Evolutionary conservation across 2,329 filamentous ascomycete species (phyloP), one percentile per base, ranked within the genome.

Genomic region (Penicillium rolfsii): DNA sequence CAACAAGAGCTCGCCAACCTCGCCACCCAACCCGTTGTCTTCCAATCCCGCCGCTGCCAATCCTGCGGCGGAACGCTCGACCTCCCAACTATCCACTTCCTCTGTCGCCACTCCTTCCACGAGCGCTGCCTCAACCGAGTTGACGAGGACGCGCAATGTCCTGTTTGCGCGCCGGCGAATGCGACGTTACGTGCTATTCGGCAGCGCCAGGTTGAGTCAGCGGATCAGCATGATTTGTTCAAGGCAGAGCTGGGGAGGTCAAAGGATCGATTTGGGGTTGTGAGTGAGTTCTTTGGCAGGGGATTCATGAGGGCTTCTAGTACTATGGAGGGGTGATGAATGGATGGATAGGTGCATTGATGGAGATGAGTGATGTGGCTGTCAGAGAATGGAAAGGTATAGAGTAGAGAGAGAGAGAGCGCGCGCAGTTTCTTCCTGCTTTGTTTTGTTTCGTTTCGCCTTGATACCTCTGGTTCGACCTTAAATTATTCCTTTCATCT

Each of bases 61-160:
- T 88, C 90, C 55, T 99, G 95, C 74, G 87, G 87, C 16, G 85
- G 87, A 40, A 84, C 86, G 28, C 83, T 98, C 19, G 93, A 97
- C 66, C 82, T 98, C 12, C 95, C 95, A 0, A 91, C 89, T 0
- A 93, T 99, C 52, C 95, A 99, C 74, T 99, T 99, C 75, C 79
- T 99, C 64, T 99, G 95, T 81, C 97, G 96, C 76, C 95, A 99
- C 76, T 93, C 89, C 62, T 99, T 97, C 82, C 95, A 99, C 74
- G 91, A 96, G 79, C 85, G 91, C 49, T 99, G 94, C 76, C 80
- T 99, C 45, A 91, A 91, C 72, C 81, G 83, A 5, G 81, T 82
- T 11, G 87, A 89, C 55, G 82, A 86, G 9, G 82, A 86, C 41
- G 84, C 88, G 0, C 93, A 97, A 76, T 99, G 95, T 74, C 93